These are phyloP conservation scores for Magnolia changhungtana DNA, from an alignment of 164 flowering plant species.

Conservation along the genomic window DNA sequence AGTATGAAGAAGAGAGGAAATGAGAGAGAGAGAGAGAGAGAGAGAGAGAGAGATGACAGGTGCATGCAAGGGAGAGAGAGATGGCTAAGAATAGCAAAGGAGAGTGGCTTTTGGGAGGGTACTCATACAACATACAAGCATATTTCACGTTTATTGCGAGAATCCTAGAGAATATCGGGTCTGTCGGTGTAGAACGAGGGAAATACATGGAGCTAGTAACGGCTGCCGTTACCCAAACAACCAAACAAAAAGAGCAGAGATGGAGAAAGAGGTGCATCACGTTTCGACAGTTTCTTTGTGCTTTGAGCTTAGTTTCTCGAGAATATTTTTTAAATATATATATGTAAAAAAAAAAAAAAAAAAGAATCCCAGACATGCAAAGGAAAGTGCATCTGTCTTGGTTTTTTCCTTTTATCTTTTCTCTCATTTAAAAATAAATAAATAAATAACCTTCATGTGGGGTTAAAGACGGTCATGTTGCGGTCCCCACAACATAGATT, in stretches of 20 bases:
- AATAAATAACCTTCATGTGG: background rate
- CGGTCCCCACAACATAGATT: background rate
- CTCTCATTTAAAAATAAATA: too few relatives aligned
- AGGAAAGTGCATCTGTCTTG: background rate
- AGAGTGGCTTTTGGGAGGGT: slow-evolving; percentile 4
- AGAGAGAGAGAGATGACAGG: slow-evolving; percentile 2
- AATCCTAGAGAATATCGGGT: slow-evolving; percentile 22
- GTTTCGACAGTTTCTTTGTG: slow-evolving; percentile 19
- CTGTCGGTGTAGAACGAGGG: background rate
- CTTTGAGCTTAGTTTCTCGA: slow-evolving; percentile 8
- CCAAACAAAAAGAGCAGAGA: background rate
- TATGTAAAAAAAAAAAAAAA: background rate
- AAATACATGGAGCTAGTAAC: slow-evolving; percentile 3
- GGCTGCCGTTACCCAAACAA: slow-evolving; percentile 1
- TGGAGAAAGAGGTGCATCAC: background rate
- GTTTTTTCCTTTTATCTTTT: background rate
- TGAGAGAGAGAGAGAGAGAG: slow-evolving; percentile 4
- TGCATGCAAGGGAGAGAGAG: slow-evolving; percentile 9
- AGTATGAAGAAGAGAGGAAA: background rate
- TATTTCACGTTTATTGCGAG: slow-evolving; percentile 23
- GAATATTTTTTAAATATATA: too few relatives aligned
- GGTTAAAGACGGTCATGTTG: background rate
- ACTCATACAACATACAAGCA: slow-evolving; percentile 6
- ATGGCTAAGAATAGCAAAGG: slow-evolving; percentile 5
- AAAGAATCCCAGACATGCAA: background rate